Evolutionary conservation across 1,284 basidiomycete genomes (phyloP).

Genomic region (Takashimella tepidaria): DNA sequence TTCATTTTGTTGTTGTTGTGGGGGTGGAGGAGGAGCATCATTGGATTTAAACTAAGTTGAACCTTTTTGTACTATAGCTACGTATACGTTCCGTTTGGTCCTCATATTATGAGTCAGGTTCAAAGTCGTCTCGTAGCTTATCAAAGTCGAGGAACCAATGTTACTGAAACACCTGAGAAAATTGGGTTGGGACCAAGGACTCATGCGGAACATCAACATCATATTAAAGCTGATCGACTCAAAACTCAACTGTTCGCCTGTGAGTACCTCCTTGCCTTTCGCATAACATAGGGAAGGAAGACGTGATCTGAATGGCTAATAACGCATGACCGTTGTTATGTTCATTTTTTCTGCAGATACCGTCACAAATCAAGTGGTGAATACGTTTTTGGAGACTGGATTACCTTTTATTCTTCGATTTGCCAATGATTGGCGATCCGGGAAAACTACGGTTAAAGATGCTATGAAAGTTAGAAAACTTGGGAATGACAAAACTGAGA

Average conservation of each 20-base stretch:
- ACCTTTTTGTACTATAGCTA: conserved; percentile 54
- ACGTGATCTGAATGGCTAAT: too few relatives aligned
- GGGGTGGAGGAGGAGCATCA: too few relatives aligned
- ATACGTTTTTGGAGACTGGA: conserved; percentile 76
- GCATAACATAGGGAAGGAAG: too few relatives aligned
- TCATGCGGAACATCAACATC: conserved; percentile 45
- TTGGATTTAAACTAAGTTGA: too few relatives aligned
- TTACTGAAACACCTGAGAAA: conserved; percentile 24
- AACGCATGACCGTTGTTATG: not conserved
- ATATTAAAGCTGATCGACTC: conserved; percentile 60
- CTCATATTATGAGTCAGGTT: conserved; percentile 63
- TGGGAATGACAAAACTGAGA: conserved; percentile 1
- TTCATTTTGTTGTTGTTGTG: too few relatives aligned
- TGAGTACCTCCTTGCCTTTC: too few relatives aligned
- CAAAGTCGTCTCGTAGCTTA: conserved; percentile 46
- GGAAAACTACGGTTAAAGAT: conserved; percentile 40
- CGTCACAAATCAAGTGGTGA: conserved; percentile 84
- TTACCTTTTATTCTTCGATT: conserved; percentile 73
- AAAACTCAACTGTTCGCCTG: conserved; percentile 87
- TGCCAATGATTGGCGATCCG: conserved; percentile 54
- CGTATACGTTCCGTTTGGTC: conserved; percentile 87
- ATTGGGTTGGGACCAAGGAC: conserved; percentile 53
- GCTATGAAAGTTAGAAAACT: conserved; percentile 25
- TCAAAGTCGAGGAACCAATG: conserved; percentile 15
- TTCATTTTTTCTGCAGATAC: conserved; percentile 57